A percentile compares a stretch with the other conserved stretches of the same genome.
phyloP scores from a whole-genome alignment of 352 stramenopile species.

The Aphanomyces cochlioides region DNA sequence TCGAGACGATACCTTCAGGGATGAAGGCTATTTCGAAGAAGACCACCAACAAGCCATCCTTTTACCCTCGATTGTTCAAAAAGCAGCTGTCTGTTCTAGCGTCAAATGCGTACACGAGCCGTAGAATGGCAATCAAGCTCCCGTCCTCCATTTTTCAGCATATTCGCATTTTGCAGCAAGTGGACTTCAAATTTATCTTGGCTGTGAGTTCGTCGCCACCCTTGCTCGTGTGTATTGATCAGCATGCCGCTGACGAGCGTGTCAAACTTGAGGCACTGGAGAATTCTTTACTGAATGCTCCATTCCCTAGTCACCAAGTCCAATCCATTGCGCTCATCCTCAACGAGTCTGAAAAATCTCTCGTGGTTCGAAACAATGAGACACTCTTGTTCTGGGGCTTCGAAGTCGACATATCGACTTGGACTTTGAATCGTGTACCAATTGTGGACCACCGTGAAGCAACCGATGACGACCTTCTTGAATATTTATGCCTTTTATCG shows the following conservation, averaged over 20 bases:
- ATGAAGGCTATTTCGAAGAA: too few relatives aligned
- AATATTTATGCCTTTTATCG: constrained; percentile 72
- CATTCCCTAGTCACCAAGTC: constrained; percentile 57
- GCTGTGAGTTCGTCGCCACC: constrained; percentile 43
- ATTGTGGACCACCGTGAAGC: constrained; percentile 69
- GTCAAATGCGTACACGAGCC: constrained; percentile 13
- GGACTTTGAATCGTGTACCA: constrained; percentile 47
- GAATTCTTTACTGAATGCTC: constrained; percentile 32
- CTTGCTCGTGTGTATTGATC: constrained; percentile 81
- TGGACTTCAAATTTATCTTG: constrained; percentile 90
- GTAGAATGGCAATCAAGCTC: constrained; percentile 42
- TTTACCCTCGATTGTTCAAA: neutral
- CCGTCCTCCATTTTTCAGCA: constrained; percentile 58
- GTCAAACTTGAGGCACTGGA: constrained; percentile 85
- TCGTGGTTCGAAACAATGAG: constrained; percentile 43
- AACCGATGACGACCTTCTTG: constrained; percentile 69
- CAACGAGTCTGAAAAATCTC: constrained; percentile 50
- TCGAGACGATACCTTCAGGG: too few relatives aligned
- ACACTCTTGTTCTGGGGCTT: constrained; percentile 84
- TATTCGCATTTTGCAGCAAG: constrained; percentile 78
- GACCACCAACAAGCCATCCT: neutral
- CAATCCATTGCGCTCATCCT: constrained; percentile 49
- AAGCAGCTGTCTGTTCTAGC: constrained; percentile 21
- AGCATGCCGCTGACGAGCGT: constrained; percentile 89
- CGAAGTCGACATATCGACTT: constrained; percentile 41